Conservation (phyloP, 31 red algal species). For the Asparagopsis taxiformis region DNA sequence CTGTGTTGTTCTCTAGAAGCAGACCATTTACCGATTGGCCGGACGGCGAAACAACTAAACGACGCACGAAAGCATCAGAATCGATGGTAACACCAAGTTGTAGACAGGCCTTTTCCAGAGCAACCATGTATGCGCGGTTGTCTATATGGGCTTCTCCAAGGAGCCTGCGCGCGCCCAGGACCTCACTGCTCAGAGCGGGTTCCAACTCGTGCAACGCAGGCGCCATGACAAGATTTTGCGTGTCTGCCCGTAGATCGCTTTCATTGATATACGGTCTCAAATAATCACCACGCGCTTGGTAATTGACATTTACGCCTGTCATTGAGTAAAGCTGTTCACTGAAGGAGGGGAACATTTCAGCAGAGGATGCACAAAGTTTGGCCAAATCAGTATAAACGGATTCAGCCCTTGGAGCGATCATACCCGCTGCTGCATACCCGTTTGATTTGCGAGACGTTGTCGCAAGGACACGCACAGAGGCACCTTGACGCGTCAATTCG, state of each 20-base stretch:
- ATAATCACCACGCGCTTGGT: conserved; percentile 42
- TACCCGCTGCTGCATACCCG: conserved; percentile 82
- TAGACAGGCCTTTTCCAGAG: conserved; percentile 60
- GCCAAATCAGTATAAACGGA: conserved; percentile 32
- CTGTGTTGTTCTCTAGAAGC: conserved; percentile 5
- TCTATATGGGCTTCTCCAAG: conserved; percentile 77
- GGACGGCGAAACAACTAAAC: conserved; percentile 7
- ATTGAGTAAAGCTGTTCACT: conserved; percentile 18
- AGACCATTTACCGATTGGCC: conserved; percentile 18
- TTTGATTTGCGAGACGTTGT: conserved; percentile 33
- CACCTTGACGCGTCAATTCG: conserved; percentile 65
- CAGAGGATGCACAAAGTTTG: conserved; percentile 28
- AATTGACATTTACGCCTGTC: conserved; percentile 31
- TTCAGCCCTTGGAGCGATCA: conserved; percentile 85
- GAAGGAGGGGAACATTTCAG: conserved; percentile 54
- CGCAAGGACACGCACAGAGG: conserved; percentile 56
- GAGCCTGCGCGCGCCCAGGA: conserved; percentile 54
- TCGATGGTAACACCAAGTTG: conserved; percentile 35
- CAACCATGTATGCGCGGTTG: conserved; percentile 53
- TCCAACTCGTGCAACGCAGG: conserved; percentile 49
- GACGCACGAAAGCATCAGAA: conserved; percentile 6
- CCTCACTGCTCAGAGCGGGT: conserved; percentile 46
- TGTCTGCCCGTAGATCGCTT: conserved; percentile 7
- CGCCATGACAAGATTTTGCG: neutral
- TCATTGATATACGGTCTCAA: conserved; percentile 34